These are phyloP conservation scores for Pythium guiyangense DNA, from an alignment of 352 stramenopile genomes.

Conservation along the genomic window DNA sequence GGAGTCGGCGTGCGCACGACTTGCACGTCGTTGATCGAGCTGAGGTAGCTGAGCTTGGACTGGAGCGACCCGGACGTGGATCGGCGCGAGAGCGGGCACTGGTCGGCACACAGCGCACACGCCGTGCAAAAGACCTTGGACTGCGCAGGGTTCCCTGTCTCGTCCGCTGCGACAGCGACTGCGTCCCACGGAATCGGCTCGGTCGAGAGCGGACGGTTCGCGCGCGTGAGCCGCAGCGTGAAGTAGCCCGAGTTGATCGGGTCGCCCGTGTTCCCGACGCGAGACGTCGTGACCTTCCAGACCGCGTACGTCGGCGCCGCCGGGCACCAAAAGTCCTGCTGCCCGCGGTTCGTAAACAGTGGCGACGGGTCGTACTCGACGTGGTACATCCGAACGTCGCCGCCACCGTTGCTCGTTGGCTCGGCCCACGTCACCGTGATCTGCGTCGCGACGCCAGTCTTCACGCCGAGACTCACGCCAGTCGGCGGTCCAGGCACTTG, in stretches of 20 bases:
- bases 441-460: conserved; percentile 71
- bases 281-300: conserved; percentile 44
- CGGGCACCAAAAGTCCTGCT: conserved; percentile 68
- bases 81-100: conserved; percentile 28
- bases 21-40: conserved; percentile 55
- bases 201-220: conserved; percentile 37
- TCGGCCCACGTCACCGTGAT: conserved; percentile 46
- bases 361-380: conserved; percentile 73
- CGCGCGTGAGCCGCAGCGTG: conserved; percentile 40
- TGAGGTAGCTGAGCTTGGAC: conserved; percentile 60
- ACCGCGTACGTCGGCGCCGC: conserved; percentile 43
- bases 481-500: conserved; percentile 74
- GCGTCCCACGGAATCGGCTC: conserved; percentile 93
- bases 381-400: conserved; percentile 63
- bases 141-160: conserved; percentile 36
- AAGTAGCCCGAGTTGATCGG: conserved; percentile 57
- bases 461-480: conserved; percentile 66
- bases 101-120: conserved; percentile 34
- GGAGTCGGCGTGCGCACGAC: conserved; percentile 57
- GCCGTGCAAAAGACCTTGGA: conserved; percentile 65
- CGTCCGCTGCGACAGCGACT: conserved; percentile 76
- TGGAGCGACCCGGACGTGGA: conserved; percentile 65
- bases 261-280: conserved; percentile 16
- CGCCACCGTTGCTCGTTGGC: conserved; percentile 52
- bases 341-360: conserved; percentile 54